Evolutionary conservation across 2,329 filamentous ascomycete genomes (phyloP), one percentile per base, ranked within the genome.

Genomic region (Iodosphaeria phyllophila): DNA sequence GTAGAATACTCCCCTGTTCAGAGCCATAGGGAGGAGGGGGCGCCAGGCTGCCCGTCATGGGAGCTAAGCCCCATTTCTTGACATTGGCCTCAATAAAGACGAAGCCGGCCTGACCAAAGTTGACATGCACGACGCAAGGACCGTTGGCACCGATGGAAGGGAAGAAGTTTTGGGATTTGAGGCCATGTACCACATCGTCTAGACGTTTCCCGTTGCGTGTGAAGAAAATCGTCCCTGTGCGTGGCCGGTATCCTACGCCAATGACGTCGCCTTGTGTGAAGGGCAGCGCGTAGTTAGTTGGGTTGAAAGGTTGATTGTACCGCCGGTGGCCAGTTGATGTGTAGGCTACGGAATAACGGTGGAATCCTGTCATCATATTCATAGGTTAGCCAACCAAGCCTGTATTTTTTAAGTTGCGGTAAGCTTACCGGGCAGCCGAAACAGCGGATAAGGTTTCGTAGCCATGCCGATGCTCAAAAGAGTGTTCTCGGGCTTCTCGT

Each of bases 1-100:
- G 65, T 15, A 98, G 59, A 37, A 98, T 93, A 44, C 84, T 93
- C 39, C 89, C 89, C 51, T 92, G 83, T 52, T 95, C 89, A 33
- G 82, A 92, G 23, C 89, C 89, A 44, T 98, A 98, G 2, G 89
- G 89, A 25, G 89, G 89, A 21, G 89, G 89, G 10, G 89, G 89
- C 15, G 89, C 89, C 30, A 98, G 61, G 41, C 82, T 92, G 30
- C 89, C 89, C 2, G 82, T 93, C 65, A 91, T 91, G 5, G 89
- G 89, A 23, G 89, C 89, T 28, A 98, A 58, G 2, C 89, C 89
- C 89, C 89, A 98, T 60, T 95, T 98, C 69, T 98, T 98, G 31
- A 98, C 89, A 42, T 98, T 98, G 32, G 86, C 89, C 52, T 98
- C 89, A 39, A 98, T 95, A 44, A 95, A 98, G 24, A 98, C 89